phyloP scores from a whole-genome alignment of 768 basidiomycete species.

The Serpula lacrymans region DNA sequence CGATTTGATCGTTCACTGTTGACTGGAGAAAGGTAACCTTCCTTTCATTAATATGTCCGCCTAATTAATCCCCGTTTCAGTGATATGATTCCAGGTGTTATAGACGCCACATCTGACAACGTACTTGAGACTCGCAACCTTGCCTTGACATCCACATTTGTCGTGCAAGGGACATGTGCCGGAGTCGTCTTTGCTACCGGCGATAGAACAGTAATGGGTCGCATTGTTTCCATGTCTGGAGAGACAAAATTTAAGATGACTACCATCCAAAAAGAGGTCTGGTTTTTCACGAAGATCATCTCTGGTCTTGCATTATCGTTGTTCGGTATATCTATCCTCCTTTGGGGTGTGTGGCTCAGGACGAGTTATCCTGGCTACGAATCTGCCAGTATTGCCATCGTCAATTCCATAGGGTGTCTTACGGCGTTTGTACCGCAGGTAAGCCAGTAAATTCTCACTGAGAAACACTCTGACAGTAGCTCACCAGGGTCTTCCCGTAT shows the following conservation, averaged over 20 bases:
- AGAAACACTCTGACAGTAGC: slow-evolving; percentile 41
- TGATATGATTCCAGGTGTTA: slow-evolving; percentile 31
- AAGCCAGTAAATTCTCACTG: too few species aligned
- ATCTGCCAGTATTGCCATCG: slow-evolving; percentile 37
- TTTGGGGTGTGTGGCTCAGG: slow-evolving; percentile 33
- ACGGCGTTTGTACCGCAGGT: slow-evolving; percentile 39
- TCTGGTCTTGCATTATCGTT: slow-evolving; percentile 39
- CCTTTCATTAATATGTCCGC: slow-evolving; percentile 29
- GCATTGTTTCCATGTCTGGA: slow-evolving; percentile 37
- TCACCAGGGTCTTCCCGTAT: slow-evolving; percentile 51
- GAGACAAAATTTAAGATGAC: slow-evolving; percentile 35
- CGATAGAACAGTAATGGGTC: slow-evolving; percentile 46
- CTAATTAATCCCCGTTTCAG: slow-evolving; percentile 20
- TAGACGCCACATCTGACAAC: slow-evolving; percentile 42
- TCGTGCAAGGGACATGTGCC: slow-evolving; percentile 47
- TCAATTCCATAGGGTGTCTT: slow-evolving; percentile 30
- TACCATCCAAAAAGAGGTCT: slow-evolving; percentile 7
- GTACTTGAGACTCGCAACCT: slow-evolving; percentile 50
- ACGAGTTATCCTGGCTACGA: slow-evolving; percentile 26
- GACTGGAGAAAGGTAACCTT: slow-evolving; percentile 54
- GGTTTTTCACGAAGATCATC: slow-evolving; percentile 54
- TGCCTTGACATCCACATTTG: slow-evolving; percentile 26
- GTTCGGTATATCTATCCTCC: slow-evolving; percentile 40
- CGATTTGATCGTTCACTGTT: slow-evolving; percentile 61
- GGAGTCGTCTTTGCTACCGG: slow-evolving; percentile 49